Percentiles rank a stretch among this genome's conserved stretches.
Evolutionary conservation across 805 yeast genomes (phyloP).

Genomic region (Myxozyma mucilagina): DNA sequence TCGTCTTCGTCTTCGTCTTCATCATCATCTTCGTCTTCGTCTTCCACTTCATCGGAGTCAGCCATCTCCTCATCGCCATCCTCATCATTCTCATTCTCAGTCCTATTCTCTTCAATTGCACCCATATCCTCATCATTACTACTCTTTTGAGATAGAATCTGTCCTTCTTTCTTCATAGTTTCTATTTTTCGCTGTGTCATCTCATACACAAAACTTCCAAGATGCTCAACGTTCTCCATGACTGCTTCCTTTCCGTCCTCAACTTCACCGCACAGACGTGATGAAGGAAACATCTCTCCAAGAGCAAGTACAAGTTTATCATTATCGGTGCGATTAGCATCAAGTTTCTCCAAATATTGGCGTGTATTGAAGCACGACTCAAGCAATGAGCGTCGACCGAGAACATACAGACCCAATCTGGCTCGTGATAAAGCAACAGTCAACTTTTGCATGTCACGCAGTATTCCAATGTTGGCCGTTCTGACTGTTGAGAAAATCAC

Average conservation of each 20-base stretch:
- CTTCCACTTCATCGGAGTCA: neutral
- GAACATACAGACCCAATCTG: slow-evolving; percentile 41
- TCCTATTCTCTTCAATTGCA: slow-evolving; percentile 2
- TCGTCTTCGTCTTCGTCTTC: neutral
- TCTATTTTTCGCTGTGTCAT: slow-evolving; percentile 36
- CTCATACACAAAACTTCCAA: slow-evolving; percentile 40
- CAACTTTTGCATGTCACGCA: slow-evolving; percentile 34
- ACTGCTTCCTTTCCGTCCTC: slow-evolving; percentile 26
- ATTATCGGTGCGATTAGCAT: slow-evolving; percentile 7
- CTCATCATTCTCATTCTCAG: neutral
- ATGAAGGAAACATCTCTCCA: slow-evolving; percentile 38
- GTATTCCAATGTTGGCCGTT: slow-evolving; percentile 36
- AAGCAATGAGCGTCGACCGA: slow-evolving; percentile 35
- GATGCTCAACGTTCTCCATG: slow-evolving; percentile 40
- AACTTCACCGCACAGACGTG: slow-evolving; percentile 12
- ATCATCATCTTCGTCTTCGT: slow-evolving; percentile 1
- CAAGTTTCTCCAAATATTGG: slow-evolving; percentile 19
- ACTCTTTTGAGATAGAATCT: neutral
- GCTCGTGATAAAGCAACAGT: slow-evolving; percentile 41
- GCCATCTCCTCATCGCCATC: slow-evolving; percentile 5
- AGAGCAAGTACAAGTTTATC: slow-evolving; percentile 36
- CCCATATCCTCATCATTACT: neutral
- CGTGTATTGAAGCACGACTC: slow-evolving; percentile 17
- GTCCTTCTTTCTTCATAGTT: slow-evolving; percentile 9
- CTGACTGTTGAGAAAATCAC: slow-evolving; percentile 44